Conservation (phyloP, 2,329 filamentous ascomycete species). For the Fusarium protoensiforme region DNA sequence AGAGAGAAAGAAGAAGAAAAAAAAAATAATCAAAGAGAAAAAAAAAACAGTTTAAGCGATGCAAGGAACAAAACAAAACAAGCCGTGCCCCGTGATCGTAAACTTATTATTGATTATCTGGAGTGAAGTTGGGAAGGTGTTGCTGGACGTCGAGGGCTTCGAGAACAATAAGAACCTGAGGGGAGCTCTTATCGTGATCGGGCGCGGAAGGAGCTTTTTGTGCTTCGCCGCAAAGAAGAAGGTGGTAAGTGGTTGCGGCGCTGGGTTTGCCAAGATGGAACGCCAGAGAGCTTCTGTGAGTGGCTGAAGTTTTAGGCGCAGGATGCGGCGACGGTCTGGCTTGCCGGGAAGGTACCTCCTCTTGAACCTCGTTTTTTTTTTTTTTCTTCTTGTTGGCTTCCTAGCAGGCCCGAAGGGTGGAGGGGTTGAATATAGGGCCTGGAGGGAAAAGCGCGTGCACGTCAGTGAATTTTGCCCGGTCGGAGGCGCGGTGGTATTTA, state of each 20-base stretch:
- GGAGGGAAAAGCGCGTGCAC: slow-evolving; percentile 59
- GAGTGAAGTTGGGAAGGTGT: neutral
- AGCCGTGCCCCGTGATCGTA: slow-evolving; percentile 12
- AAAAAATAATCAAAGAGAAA: slow-evolving; percentile 25
- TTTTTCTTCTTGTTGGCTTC: slow-evolving; percentile 20
- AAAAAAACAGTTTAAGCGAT: slow-evolving; percentile 17
- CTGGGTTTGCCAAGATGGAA: slow-evolving; percentile 19
- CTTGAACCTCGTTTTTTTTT: slow-evolving; percentile 36
- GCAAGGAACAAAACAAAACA: neutral
- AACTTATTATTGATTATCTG: slow-evolving; percentile 36
- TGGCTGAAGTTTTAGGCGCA: slow-evolving; percentile 22
- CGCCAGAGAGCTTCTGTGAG: slow-evolving; percentile 9
- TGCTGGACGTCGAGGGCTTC: slow-evolving; percentile 11
- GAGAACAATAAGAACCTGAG: slow-evolving; percentile 31
- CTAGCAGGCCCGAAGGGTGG: slow-evolving; percentile 18
- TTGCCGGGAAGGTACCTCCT: slow-evolving; percentile 37
- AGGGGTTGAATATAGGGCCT: slow-evolving; percentile 48
- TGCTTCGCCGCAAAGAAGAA: slow-evolving; percentile 29
- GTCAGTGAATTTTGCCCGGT: slow-evolving; percentile 56
- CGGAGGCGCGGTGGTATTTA: slow-evolving; percentile 60
- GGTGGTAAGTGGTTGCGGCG: slow-evolving; percentile 27
- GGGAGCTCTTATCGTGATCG: slow-evolving; percentile 36
- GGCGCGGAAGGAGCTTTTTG: slow-evolving; percentile 33
- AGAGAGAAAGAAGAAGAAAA: neutral
- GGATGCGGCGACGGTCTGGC: slow-evolving; percentile 10